Percentiles rank a stretch among this genome's conserved stretches.
Evolutionary conservation across 2,329 filamentous ascomycete species (phyloP).

Genomic region (Diaporthe ilicicola): DNA sequence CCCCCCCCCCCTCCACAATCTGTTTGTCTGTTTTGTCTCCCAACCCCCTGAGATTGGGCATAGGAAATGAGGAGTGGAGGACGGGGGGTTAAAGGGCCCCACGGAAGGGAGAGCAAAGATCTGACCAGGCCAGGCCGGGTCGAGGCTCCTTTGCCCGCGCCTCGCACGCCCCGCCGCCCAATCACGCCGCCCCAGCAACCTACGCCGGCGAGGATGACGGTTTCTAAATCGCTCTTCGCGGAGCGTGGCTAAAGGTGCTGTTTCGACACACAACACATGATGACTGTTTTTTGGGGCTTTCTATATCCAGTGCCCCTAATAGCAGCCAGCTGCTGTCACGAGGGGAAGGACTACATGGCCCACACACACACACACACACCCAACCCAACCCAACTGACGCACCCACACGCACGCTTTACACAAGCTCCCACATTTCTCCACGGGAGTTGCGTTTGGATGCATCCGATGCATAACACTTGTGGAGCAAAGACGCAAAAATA

Average conservation of each 20-base stretch:
- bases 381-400: no score
- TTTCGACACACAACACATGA: slow-evolving; percentile 16
- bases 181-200: slow-evolving; percentile 14
- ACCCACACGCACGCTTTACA: neutral
- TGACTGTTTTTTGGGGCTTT: slow-evolving; percentile 15
- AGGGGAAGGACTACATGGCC: slow-evolving; percentile 2
- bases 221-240: slow-evolving; percentile 10
- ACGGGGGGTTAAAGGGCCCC: neutral
- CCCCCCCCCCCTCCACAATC: neutral
- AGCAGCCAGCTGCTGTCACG: neutral
- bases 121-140: slow-evolving; percentile 13
- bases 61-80: neutral
- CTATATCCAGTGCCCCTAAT: slow-evolving; percentile 18
- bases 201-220: slow-evolving; percentile 13
- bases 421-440: neutral
- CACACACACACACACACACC: neutral
- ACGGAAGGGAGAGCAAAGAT: slow-evolving; percentile 19
- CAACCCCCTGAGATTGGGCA: slow-evolving; percentile 11
- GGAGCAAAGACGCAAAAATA: slow-evolving; percentile 15
- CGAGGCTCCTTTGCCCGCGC: slow-evolving; percentile 19
- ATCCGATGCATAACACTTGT: neutral
- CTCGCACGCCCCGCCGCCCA: neutral
- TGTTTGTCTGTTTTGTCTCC: neutral
- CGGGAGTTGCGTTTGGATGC: slow-evolving; percentile 8
- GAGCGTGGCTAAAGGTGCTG: slow-evolving; percentile 19